Evolutionary conservation across 352 stramenopile genomes (phyloP).

Genomic region (Globisporangium yorkense): DNA sequence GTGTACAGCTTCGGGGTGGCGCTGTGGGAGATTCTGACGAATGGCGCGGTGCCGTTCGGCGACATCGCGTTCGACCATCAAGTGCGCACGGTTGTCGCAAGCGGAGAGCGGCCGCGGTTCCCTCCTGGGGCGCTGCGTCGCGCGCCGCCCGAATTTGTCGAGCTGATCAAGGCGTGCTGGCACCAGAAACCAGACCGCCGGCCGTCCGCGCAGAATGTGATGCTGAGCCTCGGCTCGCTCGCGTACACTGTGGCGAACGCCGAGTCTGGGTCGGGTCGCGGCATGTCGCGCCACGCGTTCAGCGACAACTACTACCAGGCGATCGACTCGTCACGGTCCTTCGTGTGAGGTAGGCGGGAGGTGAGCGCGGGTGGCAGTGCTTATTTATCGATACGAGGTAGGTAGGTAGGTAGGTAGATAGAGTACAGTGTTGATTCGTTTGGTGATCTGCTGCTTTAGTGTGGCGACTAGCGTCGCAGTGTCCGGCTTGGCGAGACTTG

Average conservation of each 20-base stretch:
- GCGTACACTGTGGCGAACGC: conserved; percentile 47
- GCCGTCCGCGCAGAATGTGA: conserved; percentile 56
- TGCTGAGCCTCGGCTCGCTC: conserved; percentile 45
- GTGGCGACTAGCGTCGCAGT: too few species aligned
- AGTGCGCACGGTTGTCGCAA: conserved; percentile 50
- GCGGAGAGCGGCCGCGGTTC: conserved; percentile 46
- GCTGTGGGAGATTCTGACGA: conserved; percentile 67
- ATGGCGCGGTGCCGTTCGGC: conserved; percentile 56
- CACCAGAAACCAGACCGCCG: conserved; percentile 46
- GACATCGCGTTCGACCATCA: conserved; percentile 67
- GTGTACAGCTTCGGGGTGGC: conserved; percentile 73
- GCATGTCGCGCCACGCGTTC: conserved; percentile 46
- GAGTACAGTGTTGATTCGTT: too few species aligned
- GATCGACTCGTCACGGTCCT: conserved; percentile 58
- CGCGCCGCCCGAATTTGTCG: conserved; percentile 52
- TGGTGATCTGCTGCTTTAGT: too few species aligned
- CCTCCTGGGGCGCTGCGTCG: conserved; percentile 27
- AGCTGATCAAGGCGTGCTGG: conserved; percentile 59
- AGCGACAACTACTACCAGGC: conserved; percentile 72
- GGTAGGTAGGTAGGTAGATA: too few species aligned
- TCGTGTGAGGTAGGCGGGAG: conserved; percentile 8
- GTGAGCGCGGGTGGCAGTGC: too few species aligned
- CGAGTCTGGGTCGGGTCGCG: conserved; percentile 24
- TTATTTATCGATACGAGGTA: too few species aligned
- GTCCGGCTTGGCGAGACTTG: too few species aligned